Evolutionary conservation across 2,329 filamentous ascomycete genomes (phyloP), one percentile per base, ranked within the genome.

Genomic region (Monosporascus sp.): DNA sequence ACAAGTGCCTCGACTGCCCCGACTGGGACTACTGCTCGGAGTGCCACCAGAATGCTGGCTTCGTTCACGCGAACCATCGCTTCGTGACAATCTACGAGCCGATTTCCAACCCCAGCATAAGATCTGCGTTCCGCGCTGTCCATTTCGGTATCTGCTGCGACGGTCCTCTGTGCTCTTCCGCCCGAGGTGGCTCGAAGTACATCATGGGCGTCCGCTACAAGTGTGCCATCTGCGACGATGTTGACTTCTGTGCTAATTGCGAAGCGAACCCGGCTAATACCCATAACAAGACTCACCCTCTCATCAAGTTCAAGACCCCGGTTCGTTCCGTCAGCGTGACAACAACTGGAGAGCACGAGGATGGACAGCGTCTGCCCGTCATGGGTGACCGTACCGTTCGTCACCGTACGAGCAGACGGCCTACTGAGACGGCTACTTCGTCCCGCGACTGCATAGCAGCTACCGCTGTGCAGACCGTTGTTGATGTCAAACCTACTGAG

Each of bases 1-100:
- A 97, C 82, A 99, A 99, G 80, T 99, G 94, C 70, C 79, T 97
- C 59, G 87, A 90, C 68, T 99, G 94, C 76, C 94, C 95, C 44
- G 94, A 99, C 71, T 99, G 90, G 88, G 94, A 99, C 66, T 97
- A 89, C 74, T 99, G 94, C 77, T 79, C 81, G 24, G 76, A 82
- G 8, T 99, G 95, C 72, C 71, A 90, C 54, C 73, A 78, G 62
- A 82, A 79, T 60, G 87, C 89, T 45, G 71, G 73, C 55, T 79
- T 83, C 63, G 83, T 81, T 48, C 95, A 99, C 69, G 84, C 89
- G 18, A 79, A 81, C 52, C 94, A 99, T 71, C 88, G 92, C 60
- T 97, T 99, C 67, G 89, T 89, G 14, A 84, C 90, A 43, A 81
- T 99, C 60, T 96, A 94, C 65, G 88, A 90, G 63, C 83, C 87